A percentile compares a stretch with the other conserved stretches of the same genome.
Conservation (phyloP, 371 early-diverging fungal genomes). For the Circinella umbellata region DNA sequence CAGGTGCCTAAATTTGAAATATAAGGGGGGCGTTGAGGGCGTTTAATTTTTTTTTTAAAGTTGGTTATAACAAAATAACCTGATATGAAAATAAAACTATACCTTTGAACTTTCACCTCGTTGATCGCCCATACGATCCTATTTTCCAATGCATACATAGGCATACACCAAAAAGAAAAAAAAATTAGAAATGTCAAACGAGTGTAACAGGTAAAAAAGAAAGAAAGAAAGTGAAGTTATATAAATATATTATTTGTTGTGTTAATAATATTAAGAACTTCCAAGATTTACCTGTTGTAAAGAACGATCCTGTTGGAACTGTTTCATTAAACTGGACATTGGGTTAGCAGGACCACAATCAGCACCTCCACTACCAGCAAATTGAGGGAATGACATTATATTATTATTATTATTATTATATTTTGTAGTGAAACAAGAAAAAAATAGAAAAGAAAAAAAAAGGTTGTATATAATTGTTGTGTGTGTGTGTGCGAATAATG, state of each 20-base stretch:
- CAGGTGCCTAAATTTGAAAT: slow-evolving; percentile 3
- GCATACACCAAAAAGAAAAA: neutral
- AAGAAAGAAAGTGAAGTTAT: neutral
- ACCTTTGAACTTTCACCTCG: slow-evolving; percentile 63
- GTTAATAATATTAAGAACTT: neutral
- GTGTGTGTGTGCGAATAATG: no score
- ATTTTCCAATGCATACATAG: neutral
- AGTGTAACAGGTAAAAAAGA: neutral
- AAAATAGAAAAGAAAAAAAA: neutral
- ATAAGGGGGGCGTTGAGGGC: no score
- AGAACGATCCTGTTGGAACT: slow-evolving; percentile 77
- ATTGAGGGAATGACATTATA: slow-evolving; percentile 23
- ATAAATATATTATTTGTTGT: neutral
- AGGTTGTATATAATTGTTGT: neutral
- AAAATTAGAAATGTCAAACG: no score
- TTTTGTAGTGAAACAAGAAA: neutral
- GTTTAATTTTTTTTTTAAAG: no score
- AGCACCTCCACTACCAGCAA: slow-evolving; percentile 47
- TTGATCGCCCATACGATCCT: slow-evolving; percentile 66
- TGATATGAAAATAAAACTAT: neutral
- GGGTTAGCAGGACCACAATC: slow-evolving; percentile 85
- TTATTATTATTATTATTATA: neutral
- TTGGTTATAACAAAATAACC: no score
- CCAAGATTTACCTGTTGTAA: slow-evolving; percentile 69
- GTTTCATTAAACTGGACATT: slow-evolving; percentile 78